Conservation (phyloP, 768 basidiomycete genomes). For the Mycena polygramma region DNA sequence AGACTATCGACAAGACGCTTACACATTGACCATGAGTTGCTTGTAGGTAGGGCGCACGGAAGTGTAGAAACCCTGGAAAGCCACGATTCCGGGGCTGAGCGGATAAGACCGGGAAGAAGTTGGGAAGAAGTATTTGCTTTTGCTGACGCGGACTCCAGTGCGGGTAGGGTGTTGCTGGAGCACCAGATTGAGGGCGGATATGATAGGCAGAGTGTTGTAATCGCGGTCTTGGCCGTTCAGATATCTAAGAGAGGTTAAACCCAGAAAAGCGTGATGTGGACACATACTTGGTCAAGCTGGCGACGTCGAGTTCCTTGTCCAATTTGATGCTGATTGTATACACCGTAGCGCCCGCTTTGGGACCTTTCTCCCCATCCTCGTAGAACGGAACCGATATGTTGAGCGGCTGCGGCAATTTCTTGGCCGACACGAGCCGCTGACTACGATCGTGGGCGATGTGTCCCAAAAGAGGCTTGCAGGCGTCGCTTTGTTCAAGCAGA, state of each 20-base stretch:
- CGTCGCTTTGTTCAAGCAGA: conserved; percentile 60
- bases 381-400: conserved; percentile 56
- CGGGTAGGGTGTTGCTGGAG: conserved; percentile 52
- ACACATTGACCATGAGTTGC: conserved; percentile 69
- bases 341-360: conserved; percentile 51
- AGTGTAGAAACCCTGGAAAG: conserved; percentile 58
- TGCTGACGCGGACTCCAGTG: conserved; percentile 55
- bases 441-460: conserved; percentile 69
- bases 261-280: not conserved
- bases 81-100: conserved; percentile 40
- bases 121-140: conserved; percentile 60
- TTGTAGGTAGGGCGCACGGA: conserved; percentile 64
- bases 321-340: conserved; percentile 60
- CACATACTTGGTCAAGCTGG: conserved; percentile 51
- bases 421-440: conserved; percentile 60
- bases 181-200: conserved; percentile 64
- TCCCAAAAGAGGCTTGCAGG: conserved; percentile 50
- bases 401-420: conserved; percentile 59
- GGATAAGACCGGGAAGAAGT: conserved; percentile 24
- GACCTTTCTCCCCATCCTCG: conserved; percentile 55
- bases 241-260: conserved; percentile 48
- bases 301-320: conserved; percentile 54
- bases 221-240: conserved; percentile 53
- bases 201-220: conserved; percentile 52
- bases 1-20: conserved; percentile 30